A percentile compares a stretch with the other conserved stretches of the same genome.
Conservation (phyloP, 2,329 filamentous ascomycete species). For the Sarocladium strictum region DNA sequence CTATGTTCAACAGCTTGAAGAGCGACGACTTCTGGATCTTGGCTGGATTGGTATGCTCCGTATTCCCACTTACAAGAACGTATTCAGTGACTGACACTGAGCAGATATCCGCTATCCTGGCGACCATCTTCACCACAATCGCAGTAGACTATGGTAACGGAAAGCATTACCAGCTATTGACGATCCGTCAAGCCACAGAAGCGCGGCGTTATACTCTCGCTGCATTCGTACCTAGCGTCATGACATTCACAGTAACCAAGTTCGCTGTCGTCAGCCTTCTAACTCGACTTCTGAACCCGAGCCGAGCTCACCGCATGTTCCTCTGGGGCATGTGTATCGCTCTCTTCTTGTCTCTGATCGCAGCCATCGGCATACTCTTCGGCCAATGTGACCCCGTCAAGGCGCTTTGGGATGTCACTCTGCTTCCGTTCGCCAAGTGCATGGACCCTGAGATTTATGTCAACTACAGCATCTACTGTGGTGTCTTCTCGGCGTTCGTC, state of each 20-base stretch:
- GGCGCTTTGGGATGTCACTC: constrained; percentile 16
- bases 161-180: constrained; percentile 14
- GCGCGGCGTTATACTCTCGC: background rate
- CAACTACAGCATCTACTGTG: constrained; percentile 15
- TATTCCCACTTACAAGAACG: background rate
- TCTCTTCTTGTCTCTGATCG: constrained; percentile 15
- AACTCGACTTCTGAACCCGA: constrained; percentile 11
- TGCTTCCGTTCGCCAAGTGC: constrained; percentile 12
- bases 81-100: background rate
- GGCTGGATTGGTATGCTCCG: background rate
- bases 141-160: constrained; percentile 17
- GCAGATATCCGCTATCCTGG: constrained; percentile 14
- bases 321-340: constrained; percentile 20
- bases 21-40: constrained; percentile 16
- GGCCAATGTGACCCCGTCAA: constrained; percentile 18
- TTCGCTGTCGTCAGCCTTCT: constrained; percentile 21
- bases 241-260: constrained; percentile 22
- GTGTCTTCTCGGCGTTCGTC: constrained; percentile 17
- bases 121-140: constrained; percentile 14
- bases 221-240: constrained; percentile 16
- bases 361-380: constrained; percentile 16
- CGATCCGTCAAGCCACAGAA: constrained; percentile 9
- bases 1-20: constrained; percentile 12
- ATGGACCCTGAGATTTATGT: constrained; percentile 13
- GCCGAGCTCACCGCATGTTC: constrained; percentile 14